These are phyloP conservation scores for Jamesozyma piceae DNA, from an alignment of 805 yeast genomes.

Conservation along the genomic window DNA sequence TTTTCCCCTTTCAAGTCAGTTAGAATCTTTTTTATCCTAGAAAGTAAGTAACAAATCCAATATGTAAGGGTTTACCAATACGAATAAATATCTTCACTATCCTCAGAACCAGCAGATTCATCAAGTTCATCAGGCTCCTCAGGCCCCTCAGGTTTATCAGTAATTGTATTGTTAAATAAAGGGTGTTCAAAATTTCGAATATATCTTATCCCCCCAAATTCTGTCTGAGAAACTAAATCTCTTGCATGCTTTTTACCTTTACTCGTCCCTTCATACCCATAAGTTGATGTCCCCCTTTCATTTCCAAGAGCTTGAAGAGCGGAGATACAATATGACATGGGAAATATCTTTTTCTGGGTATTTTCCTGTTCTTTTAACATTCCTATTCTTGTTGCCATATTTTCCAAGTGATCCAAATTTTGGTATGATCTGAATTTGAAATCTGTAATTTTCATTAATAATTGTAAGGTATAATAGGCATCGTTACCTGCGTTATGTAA, in stretches of 20 bases:
- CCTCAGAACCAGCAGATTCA: too few species aligned
- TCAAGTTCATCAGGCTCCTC: too few species aligned
- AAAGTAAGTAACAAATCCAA: slow-evolving; percentile 5
- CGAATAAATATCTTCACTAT: too few species aligned
- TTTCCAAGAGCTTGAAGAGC: not conserved
- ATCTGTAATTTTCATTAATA: slow-evolving; percentile 43
- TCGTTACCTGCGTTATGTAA: slow-evolving; percentile 69
- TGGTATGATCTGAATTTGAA: slow-evolving; percentile 17
- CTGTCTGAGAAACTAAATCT: slow-evolving; percentile 19
- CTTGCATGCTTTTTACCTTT: slow-evolving; percentile 1
- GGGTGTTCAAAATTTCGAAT: too few species aligned
- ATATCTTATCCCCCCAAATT: slow-evolving; percentile 22
- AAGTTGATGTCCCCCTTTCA: slow-evolving; percentile 1
- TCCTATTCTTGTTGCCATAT: slow-evolving; percentile 12
- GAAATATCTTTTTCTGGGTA: slow-evolving; percentile 3
- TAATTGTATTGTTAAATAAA: too few species aligned
- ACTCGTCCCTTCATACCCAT: slow-evolving; percentile 4
- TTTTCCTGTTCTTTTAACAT: slow-evolving; percentile 4
- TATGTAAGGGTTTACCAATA: too few species aligned
- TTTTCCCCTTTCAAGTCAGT: too few species aligned
- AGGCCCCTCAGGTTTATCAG: too few species aligned
- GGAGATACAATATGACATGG: not conserved
- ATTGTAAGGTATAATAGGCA: slow-evolving; percentile 48
- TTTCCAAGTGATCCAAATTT: slow-evolving; percentile 18
- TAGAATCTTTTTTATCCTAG: too few species aligned